phyloP scores from a whole-genome alignment of 2,329 filamentous ascomycete species.

The Ceratocystis lukuohia region DNA sequence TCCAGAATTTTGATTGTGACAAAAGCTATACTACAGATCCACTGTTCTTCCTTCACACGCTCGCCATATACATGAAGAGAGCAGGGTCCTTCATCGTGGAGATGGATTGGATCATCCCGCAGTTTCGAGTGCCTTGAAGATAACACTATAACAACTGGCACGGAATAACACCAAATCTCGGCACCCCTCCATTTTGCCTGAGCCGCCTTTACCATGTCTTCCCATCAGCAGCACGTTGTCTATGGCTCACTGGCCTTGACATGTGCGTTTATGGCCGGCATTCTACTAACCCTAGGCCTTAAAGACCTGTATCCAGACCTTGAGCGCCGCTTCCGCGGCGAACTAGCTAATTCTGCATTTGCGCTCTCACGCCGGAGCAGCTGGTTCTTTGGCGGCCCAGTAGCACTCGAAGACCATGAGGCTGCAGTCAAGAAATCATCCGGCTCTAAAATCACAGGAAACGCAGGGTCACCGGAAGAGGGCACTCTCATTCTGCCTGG shows the following conservation, averaged over 20 bases:
- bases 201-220: conserved; percentile 35
- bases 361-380: conserved; percentile 26
- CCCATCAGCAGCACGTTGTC: conserved; percentile 48
- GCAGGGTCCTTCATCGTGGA: background rate
- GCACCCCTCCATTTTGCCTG: too few species aligned
- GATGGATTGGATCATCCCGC: conserved; percentile 15
- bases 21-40: background rate
- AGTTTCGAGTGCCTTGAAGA: conserved; percentile 2
- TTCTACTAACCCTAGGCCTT: conserved; percentile 61
- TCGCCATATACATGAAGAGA: too few species aligned
- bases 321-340: conserved; percentile 46
- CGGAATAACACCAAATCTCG: background rate
- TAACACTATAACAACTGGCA: background rate
- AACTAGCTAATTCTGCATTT: conserved; percentile 16
- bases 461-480: conserved; percentile 24
- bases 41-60: background rate
- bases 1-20: background rate
- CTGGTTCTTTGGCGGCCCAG: conserved; percentile 35
- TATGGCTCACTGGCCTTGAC: conserved; percentile 54
- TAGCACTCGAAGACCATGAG: conserved; percentile 26
- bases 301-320: conserved; percentile 70
- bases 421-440: background rate
- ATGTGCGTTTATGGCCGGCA: conserved; percentile 62
- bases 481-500: conserved; percentile 19
- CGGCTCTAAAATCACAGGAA: conserved; percentile 21